phyloP scores from a whole-genome alignment of 2,329 filamentous ascomycete genomes.

The Colletotrichum ledebouriae region DNA sequence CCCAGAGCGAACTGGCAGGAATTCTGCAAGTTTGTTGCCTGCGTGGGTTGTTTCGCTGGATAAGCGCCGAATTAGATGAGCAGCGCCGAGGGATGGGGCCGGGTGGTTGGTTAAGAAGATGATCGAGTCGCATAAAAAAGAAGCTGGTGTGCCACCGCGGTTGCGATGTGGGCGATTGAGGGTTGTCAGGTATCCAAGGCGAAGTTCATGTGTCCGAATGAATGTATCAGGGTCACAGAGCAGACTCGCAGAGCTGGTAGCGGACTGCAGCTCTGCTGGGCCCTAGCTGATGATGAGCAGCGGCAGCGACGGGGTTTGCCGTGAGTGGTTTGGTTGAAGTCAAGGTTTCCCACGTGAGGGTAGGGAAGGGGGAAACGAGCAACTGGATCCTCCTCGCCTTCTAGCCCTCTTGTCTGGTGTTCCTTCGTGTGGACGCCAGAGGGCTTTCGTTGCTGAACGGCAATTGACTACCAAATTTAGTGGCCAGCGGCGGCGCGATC shows the following conservation, averaged over 20 bases:
- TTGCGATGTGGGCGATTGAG: constrained; percentile 10
- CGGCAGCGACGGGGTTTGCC: constrained; percentile 20
- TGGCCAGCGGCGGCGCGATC: constrained; percentile 26
- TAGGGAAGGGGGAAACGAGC: constrained; percentile 29
- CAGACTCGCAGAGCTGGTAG: constrained; percentile 17
- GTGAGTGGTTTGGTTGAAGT: constrained; percentile 28
- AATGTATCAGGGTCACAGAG: constrained; percentile 3
- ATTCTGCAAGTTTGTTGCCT: neutral
- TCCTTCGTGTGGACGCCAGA: constrained; percentile 11
- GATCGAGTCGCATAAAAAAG: constrained; percentile 23
- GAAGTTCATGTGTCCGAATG: constrained; percentile 24
- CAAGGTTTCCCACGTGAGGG: constrained; percentile 35
- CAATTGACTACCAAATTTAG: constrained; percentile 30
- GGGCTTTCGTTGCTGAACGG: constrained; percentile 16
- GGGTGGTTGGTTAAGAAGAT: neutral
- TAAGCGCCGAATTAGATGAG: constrained; percentile 25
- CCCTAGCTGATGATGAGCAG: constrained; percentile 14
- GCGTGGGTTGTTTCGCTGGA: constrained; percentile 13
- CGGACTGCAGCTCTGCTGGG: constrained; percentile 13
- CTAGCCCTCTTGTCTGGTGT: constrained; percentile 10
- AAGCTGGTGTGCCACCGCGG: constrained; percentile 30
- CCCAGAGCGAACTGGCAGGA: neutral
- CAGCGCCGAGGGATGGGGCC: constrained; percentile 23
- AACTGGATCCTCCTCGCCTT: constrained; percentile 20
- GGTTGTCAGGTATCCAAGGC: constrained; percentile 30